Evolutionary conservation across 2,329 filamentous ascomycete species (phyloP).

Genomic region (Stagonosporopsis cucurbitacearum): DNA sequence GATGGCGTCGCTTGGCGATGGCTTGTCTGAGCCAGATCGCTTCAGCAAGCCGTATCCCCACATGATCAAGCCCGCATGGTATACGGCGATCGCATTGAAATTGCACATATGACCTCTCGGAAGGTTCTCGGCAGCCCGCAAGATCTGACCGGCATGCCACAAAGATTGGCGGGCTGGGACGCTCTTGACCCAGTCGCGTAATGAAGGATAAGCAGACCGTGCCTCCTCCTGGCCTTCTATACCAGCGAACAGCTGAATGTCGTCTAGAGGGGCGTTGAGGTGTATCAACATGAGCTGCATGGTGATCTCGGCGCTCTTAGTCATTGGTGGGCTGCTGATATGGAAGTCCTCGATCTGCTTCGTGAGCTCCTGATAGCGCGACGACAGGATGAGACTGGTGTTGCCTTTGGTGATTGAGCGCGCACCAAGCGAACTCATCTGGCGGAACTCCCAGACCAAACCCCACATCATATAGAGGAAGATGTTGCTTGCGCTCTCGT

Average conservation of each 20-base stretch:
- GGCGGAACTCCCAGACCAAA: constrained; percentile 70
- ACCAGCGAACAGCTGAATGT: constrained; percentile 71
- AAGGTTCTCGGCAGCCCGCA: constrained; percentile 65
- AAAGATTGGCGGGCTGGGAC: constrained; percentile 64
- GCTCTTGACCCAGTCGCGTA: constrained; percentile 66
- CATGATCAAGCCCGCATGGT: constrained; percentile 70
- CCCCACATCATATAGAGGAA: constrained; percentile 71
- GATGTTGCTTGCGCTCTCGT: constrained; percentile 57
- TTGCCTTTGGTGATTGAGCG: constrained; percentile 47
- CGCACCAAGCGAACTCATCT: constrained; percentile 61
- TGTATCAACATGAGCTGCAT: constrained; percentile 66
- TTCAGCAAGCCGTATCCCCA: constrained; percentile 71
- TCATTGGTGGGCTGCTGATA: constrained; percentile 52
- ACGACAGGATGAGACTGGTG: constrained; percentile 48
- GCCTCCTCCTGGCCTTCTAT: constrained; percentile 72
- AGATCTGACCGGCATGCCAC: constrained; percentile 72
- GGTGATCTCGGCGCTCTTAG: constrained; percentile 39
- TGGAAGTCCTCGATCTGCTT: constrained; percentile 62
- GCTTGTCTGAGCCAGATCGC: constrained; percentile 35
- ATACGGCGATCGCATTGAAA: constrained; percentile 72
- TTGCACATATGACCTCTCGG: constrained; percentile 64
- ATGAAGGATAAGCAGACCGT: constrained; percentile 62
- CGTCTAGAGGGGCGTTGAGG: constrained; percentile 68
- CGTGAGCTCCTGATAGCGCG: constrained; percentile 62
- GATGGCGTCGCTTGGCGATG: constrained; percentile 37